phyloP scores from a whole-genome alignment of 2,329 filamentous ascomycete genomes.

The Trichoderma lentiforme region DNA sequence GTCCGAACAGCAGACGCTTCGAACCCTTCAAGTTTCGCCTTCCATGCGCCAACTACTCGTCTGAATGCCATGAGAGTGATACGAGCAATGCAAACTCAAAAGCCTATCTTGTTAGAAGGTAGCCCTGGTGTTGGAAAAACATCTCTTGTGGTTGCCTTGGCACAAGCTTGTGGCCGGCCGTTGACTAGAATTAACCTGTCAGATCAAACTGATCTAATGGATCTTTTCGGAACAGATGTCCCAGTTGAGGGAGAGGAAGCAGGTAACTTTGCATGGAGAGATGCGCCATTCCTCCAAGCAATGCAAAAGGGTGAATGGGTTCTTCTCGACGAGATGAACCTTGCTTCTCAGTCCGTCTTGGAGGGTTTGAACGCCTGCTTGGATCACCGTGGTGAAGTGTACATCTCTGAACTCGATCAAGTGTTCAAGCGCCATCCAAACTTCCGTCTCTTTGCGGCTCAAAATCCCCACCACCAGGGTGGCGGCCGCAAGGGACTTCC shows the following conservation, averaged over 20 bases:
- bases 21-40: constrained; percentile 48
- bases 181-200: constrained; percentile 95
- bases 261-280: constrained; percentile 90
- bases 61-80: constrained; percentile 88
- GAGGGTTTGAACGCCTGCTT: constrained; percentile 96
- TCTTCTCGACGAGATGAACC: constrained; percentile 95
- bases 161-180: constrained; percentile 73
- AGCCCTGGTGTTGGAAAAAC: constrained; percentile 99
- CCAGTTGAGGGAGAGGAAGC: constrained; percentile 89
- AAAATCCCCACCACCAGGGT: constrained; percentile 96
- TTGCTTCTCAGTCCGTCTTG: constrained; percentile 93
- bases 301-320: constrained; percentile 99
- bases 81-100: constrained; percentile 80
- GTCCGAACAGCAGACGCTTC: constrained; percentile 43
- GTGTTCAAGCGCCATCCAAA: constrained; percentile 85
- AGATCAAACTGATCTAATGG: constrained; percentile 96
- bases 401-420: constrained; percentile 91
- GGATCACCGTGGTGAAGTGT: constrained; percentile 93
- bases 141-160: constrained; percentile 81
- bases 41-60: constrained; percentile 85
- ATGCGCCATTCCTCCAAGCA: constrained; percentile 90
- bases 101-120: constrained; percentile 91
- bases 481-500: constrained; percentile 93
- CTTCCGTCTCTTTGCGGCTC: constrained; percentile 93
- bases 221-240: constrained; percentile 94